Base-by-base conservation (phyloP, 2,329 filamentous ascomycete genomes). In the Alternaria brassicae region DNA sequence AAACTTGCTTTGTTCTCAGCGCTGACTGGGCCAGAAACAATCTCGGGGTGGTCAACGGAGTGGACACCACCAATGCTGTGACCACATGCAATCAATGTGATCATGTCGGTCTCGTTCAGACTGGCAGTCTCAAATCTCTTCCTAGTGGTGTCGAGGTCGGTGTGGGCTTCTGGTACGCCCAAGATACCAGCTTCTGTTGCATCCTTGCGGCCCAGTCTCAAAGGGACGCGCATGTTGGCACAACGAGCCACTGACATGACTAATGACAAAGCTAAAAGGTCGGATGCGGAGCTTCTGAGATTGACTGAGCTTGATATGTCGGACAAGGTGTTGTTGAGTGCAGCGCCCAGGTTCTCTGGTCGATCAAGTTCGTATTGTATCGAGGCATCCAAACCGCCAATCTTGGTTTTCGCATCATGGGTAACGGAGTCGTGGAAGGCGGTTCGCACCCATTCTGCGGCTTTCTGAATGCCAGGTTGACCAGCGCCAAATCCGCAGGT, bases 51-150 rank as follows among this genome's bases (percentile, higher is more conserved):
- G 19, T 70, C 71, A 28, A 59, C 65, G 27, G 66, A 63, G 51
- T 78, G 75, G 8, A 78, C 74, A n/a, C 73, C 70, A 17, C 76
- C 76, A 30, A 78, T 63, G 2, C 69, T 72, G 55, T 78, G 76
- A 2, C 76, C 76, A 53, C 75, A 78, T 8, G 76, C 74, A 23
- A 72, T 68, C 28, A 78, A 51, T 15, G 65, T 65, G 36, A 71
- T 70, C 65, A 69, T 70, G 13, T 71, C 67, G 39, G 58, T 60
- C 27, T 66, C 63, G 17, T 61, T 70, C 37, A 78, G 69, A 3
- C 75, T 72, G 30, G 74, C 71, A 41, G 66, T 72, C 3, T 62
- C 65, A 42, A 78, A 78, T n/a, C 60, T 56, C 41, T 63, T 62
- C 47, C 66, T 65, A 4, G 72, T 70, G n/a, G 69, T 70, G 3